These are phyloP conservation scores for Penicillium bialowiezense DNA, from an alignment of 495 filamentous ascomycete genomes.

Conservation along the genomic window DNA sequence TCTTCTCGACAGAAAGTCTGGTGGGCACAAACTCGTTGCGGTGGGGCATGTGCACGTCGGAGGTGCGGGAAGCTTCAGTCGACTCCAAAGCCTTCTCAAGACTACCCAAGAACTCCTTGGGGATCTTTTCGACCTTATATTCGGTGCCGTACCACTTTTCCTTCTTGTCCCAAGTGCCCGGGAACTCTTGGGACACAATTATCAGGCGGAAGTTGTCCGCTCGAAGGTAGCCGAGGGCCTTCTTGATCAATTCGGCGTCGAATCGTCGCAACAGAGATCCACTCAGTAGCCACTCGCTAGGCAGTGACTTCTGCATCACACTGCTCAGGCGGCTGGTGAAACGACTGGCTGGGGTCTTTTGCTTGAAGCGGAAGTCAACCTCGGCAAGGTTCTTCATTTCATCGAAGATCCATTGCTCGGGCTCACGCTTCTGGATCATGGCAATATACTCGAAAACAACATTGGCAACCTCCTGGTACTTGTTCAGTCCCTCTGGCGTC, in stretches of 20 bases:
- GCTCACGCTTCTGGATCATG: slow-evolving; percentile 74
- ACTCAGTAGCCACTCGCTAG: slow-evolving; percentile 83
- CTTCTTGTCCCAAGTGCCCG: slow-evolving; percentile 79
- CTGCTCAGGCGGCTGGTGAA: slow-evolving; percentile 81
- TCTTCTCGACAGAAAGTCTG: slow-evolving; percentile 91
- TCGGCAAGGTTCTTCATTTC: slow-evolving; percentile 87
- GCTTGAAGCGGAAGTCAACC: slow-evolving; percentile 90
- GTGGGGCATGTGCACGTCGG: slow-evolving; percentile 81
- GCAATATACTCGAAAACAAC: slow-evolving; percentile 92
- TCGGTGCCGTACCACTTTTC: slow-evolving; percentile 99
- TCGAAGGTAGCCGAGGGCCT: slow-evolving; percentile 70
- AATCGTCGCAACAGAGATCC: slow-evolving; percentile 73
- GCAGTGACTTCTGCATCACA: slow-evolving; percentile 86
- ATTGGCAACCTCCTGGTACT: slow-evolving; percentile 86
- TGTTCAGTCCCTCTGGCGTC: slow-evolving; percentile 79
- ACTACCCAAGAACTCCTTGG: slow-evolving; percentile 66
- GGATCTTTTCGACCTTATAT: slow-evolving; percentile 81
- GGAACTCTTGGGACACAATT: slow-evolving; percentile 77
- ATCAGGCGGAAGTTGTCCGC: slow-evolving; percentile 87
- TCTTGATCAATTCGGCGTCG: slow-evolving; percentile 69
- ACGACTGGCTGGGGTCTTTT: slow-evolving; percentile 84
- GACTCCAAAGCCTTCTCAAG: slow-evolving; percentile 62
- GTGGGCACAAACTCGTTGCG: slow-evolving; percentile 96
- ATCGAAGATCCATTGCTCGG: slow-evolving; percentile 88
- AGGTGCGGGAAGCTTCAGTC: slow-evolving; percentile 54